A percentile compares a stretch with the other conserved stretches of the same genome.
phyloP scores from a whole-genome alignment of 805 yeast species.

The Suhomyces xylopsoci region DNA sequence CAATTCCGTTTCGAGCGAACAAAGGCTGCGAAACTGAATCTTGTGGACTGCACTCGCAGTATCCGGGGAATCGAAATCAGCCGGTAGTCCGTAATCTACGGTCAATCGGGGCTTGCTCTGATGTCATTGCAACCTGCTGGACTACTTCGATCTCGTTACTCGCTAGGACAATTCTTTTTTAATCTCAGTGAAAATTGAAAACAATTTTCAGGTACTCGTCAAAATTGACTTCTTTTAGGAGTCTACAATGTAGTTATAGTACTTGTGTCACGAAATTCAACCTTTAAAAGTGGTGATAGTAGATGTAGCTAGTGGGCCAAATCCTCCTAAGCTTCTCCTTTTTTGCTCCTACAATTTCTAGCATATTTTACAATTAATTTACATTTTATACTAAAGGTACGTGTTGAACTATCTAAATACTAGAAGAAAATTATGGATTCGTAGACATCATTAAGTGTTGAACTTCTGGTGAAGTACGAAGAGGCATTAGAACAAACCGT shows the following conservation, averaged over 20 bases:
- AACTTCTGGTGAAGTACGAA: conserved; percentile 4
- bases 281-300: too few species aligned
- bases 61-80: not conserved
- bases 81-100: not conserved
- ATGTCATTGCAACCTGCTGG: not conserved
- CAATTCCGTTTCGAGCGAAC: not conserved
- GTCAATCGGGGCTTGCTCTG: not conserved
- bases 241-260: not conserved
- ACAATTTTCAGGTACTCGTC: not conserved
- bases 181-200: not conserved
- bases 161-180: not conserved
- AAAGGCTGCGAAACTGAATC: not conserved
- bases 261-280: too few species aligned
- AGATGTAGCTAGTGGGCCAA: too few species aligned
- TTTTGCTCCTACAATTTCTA: not conserved
- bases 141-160: not conserved
- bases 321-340: too few species aligned
- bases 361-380: not conserved
- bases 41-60: not conserved
- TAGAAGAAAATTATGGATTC: not conserved
- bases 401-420: conserved; percentile 1
- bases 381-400: not conserved
- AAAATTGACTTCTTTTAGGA: not conserved
- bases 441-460: conserved; percentile 7
- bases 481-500: conserved; percentile 59